Percentiles rank a stretch among this genome's conserved stretches.
Conservation (phyloP, 495 filamentous ascomycete genomes). For the Talaromyces thailandensis region DNA sequence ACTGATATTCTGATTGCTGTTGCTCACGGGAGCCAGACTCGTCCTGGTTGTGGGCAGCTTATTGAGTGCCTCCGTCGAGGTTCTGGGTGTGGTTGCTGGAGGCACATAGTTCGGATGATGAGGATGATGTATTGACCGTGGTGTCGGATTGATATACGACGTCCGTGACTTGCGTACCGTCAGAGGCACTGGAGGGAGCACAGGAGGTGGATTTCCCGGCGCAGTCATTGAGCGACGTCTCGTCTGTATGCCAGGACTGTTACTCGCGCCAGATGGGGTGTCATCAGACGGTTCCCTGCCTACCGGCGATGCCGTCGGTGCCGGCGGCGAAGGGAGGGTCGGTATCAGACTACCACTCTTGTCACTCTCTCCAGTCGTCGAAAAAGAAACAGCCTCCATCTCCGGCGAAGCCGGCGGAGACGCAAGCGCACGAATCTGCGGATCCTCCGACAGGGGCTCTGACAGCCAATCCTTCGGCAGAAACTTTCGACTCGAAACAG, state of each 20-base stretch:
- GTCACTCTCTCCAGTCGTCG: conserved; percentile 15
- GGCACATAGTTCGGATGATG: conserved; percentile 20
- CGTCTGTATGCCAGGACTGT: not conserved
- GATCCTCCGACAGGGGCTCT: conserved; percentile 28
- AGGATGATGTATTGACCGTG: conserved; percentile 19
- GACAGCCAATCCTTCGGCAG: conserved; percentile 28
- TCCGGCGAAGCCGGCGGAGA: conserved; percentile 17
- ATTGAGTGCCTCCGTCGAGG: not conserved
- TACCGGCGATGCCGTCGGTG: not conserved
- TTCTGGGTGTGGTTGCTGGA: not conserved
- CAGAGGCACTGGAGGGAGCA: conserved; percentile 17
- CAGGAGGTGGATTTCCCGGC: conserved; percentile 19
- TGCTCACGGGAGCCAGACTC: not conserved
- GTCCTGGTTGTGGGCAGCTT: not conserved
- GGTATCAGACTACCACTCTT: conserved; percentile 12
- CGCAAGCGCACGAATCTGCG: conserved; percentile 32
- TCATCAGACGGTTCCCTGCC: not conserved
- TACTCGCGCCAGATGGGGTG: not conserved
- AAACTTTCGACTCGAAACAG: conserved; percentile 28
- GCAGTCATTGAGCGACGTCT: conserved; percentile 21
- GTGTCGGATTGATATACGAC: conserved; percentile 7
- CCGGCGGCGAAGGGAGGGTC: not conserved
- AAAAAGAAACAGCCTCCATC: not conserved
- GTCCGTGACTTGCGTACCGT: conserved; percentile 25
- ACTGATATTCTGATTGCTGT: not conserved